Evolutionary conservation across 139 green algal species (phyloP).

Genomic region (Closterium sp.): DNA sequence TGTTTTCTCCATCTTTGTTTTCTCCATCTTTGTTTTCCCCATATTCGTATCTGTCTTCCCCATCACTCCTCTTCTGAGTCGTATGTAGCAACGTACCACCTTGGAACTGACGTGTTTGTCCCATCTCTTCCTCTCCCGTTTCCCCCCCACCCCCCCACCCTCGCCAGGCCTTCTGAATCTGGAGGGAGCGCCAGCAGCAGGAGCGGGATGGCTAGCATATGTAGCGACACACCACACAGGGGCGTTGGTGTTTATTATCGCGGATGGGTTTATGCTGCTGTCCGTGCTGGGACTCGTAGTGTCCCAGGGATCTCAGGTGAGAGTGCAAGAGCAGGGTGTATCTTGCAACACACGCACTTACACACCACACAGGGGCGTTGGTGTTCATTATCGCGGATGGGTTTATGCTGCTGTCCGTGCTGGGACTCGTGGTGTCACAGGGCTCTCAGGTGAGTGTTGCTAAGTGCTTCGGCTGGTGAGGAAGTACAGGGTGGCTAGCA

Average conservation of each 20-base stretch:
- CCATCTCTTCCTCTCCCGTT: neutral
- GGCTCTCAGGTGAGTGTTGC: conserved; percentile 44
- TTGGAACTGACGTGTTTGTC: neutral
- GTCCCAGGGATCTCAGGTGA: conserved; percentile 65
- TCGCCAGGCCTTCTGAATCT: conserved; percentile 25
- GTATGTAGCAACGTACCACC: neutral
- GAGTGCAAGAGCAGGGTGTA: neutral
- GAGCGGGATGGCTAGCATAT: conserved; percentile 19
- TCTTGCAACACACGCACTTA: neutral
- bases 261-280: conserved; percentile 77
- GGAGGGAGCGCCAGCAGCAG: neutral
- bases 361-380: conserved; percentile 52
- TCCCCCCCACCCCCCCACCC: neutral
- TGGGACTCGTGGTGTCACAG: conserved; percentile 75
- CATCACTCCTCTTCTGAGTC: too few relatives aligned
- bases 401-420: conserved; percentile 79
- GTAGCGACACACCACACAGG: conserved; percentile 34
- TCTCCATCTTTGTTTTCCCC: conserved; percentile 26
- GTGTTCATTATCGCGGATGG: conserved; percentile 78
- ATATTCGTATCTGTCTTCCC: conserved; percentile 10
- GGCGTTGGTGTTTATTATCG: conserved; percentile 75
- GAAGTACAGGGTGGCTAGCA: too few relatives aligned
- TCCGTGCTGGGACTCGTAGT: conserved; percentile 75
- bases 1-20: neutral
- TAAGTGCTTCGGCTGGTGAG: too few relatives aligned